phyloP scores from a whole-genome alignment of 176 grass and related monocot species.

The Dactylis glomerata region DNA sequence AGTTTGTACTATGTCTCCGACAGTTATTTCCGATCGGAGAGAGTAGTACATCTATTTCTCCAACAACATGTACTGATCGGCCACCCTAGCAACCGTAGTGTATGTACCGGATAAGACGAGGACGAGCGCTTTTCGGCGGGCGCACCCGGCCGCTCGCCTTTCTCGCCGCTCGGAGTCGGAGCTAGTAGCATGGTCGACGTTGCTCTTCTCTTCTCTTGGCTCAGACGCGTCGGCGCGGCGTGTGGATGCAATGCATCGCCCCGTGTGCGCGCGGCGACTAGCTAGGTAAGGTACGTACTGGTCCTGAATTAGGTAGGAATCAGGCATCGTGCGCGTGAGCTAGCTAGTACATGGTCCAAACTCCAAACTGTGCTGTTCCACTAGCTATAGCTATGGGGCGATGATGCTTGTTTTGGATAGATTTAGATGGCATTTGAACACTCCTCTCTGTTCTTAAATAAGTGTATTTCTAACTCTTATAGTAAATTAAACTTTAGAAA shows the following conservation, averaged over 20 bases:
- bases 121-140: neutral
- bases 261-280: neutral
- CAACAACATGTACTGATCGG: no score
- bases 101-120: neutral
- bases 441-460: no score
- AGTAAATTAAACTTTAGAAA: no score
- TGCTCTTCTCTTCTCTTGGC: neutral
- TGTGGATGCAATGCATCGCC: neutral
- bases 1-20: no score
- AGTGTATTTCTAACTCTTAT: no score
- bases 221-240: neutral
- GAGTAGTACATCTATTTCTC: no score
- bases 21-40: no score
- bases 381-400: no score
- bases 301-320: constrained; percentile 9
- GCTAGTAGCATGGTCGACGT: neutral
- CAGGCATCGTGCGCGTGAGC: neutral
- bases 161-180: neutral
- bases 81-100: no score
- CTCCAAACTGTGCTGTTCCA: neutral
- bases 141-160: neutral
- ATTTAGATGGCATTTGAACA: no score
- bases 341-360: neutral
- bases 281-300: neutral
- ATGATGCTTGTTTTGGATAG: no score